A percentile compares a stretch with the other conserved stretches of the same genome.
These are phyloP conservation scores for Stenocarpella maydis DNA, from an alignment of 2,329 filamentous ascomycete genomes.

Conservation along the genomic window DNA sequence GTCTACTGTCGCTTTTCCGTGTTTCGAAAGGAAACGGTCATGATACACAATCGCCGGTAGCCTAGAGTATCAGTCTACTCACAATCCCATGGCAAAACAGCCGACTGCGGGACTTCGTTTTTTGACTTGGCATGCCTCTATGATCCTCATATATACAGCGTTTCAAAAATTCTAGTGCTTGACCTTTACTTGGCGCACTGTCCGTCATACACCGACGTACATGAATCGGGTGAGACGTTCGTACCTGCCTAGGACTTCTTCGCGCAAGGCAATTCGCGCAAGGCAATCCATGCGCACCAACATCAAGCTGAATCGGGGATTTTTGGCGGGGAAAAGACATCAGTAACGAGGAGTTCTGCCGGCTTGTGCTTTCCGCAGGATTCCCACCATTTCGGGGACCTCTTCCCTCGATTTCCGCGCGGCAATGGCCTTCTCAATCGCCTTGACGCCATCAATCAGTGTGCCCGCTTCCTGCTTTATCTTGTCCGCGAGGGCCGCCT, in stretches of 20 bases:
- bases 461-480: slow-evolving; percentile 59
- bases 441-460: slow-evolving; percentile 65
- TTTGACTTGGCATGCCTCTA: slow-evolving; percentile 6
- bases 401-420: background rate
- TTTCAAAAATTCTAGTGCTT: slow-evolving; percentile 1
- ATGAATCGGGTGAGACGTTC: background rate
- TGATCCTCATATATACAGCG: slow-evolving; percentile 21
- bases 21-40: background rate
- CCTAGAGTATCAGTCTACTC: background rate
- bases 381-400: slow-evolving; percentile 18
- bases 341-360: slow-evolving; percentile 1
- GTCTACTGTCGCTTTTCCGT: background rate
- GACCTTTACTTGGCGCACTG: background rate
- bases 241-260: background rate
- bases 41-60: background rate
- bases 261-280: background rate
- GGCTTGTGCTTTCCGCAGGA: background rate
- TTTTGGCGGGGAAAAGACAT: too few species aligned
- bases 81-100: background rate
- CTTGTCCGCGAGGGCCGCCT: slow-evolving; percentile 62
- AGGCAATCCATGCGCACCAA: background rate
- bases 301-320: background rate
- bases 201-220: background rate
- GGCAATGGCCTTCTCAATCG: slow-evolving; percentile 52
- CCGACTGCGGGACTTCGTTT: background rate